Evolutionary conservation across 2,329 filamentous ascomycete species (phyloP), one percentile per base, ranked within the genome.

Genomic region (Trichoderma pleuroti): DNA sequence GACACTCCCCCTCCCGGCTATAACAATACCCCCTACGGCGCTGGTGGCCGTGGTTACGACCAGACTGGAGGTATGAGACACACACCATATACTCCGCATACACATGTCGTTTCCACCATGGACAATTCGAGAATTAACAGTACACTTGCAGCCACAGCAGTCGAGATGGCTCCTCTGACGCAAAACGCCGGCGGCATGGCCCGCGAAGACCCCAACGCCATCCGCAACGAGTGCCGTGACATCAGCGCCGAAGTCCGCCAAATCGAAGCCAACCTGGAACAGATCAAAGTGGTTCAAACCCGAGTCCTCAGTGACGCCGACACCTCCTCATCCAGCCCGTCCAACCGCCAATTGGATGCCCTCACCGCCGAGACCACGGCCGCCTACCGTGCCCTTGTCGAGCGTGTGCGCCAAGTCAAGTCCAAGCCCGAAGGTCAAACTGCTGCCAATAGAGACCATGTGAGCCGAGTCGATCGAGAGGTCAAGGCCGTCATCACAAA

Each of bases 181-280:
- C 85, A 86, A 72, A 86, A 86, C 72, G 84, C 82, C 62, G 77
- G 82, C 64, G 81, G 81, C 62, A 85, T 86, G 66, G 84, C 79
- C 52, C 79, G 80, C 62, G 76, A 81, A 75, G 88, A 94, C 80
- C 89, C 92, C 56, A 94, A 93, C 78, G 88, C 88, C 70, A 92
- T 97, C 75, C 87, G 98, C 72, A 93, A 97, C 82, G 91, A 96
- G 80, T 96, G 93, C 82, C 88, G 89, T 71, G 90, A 93, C 59
- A 92, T 98, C 79, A 91, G 94, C 79, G 85, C 88, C 71, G 91
- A 90, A 54, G 92, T 98, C 77, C 87, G 92, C 73, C 85, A 90
- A 71, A 88, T 98, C 77, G 90, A 94, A 77, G 82, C 83, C 73
- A 92, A 92, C 76, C 87, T 97, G 39, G 86, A 89, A 74, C 87